Base-by-base conservation (phyloP, 176 grass and related monocot genomes). In the Eleusine coracana region DNA sequence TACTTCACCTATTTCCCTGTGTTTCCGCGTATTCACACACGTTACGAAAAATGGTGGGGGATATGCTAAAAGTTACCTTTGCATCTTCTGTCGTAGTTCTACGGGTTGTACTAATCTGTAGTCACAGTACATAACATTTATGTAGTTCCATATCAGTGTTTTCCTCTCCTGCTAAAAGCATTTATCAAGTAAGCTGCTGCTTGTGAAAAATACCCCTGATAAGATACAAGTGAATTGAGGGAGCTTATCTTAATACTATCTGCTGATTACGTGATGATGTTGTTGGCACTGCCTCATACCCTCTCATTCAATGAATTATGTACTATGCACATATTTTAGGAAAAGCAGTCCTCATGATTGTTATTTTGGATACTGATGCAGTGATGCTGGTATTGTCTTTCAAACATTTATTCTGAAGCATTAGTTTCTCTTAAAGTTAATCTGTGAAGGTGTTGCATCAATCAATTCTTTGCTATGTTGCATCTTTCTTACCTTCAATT, bases 401-500 rank as follows among this genome's bases (percentile, higher is more conserved):
- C 18, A 38, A 0, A 16, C 31, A 10, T 44, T 84, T 52, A 70
- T 78, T 70, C 44, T 89, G 45, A 12, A 58, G 15, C 21, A 65
- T 28, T 71, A 6, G 50, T 72, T 77, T 58, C 48, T 67, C 12
- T 81, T 48, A 20, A 46, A 59, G 20, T 66, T 50, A 73, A 17
- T 52, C 27, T 55, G 37, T 76, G 50, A 14, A 68, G 31, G 40
- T 14, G 77, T 48, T 78, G 18, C 56, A 62, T 17, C 37, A 54
- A 52, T 48, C 48, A 54, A n/a, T 23, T 37, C 39, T 84, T 83
- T 18, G 62, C 66, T 23, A 40, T 56, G 56, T 37, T 70, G 29
- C 21, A 74, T 73, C 46, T 8, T 86, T 80, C 40, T 82, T 31
- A 85, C 4, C 5, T 64, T 82, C 17, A 36, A 55, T 63, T 92